A percentile compares a stretch with the other conserved stretches of the same genome.
These are phyloP conservation scores for Fusarium nodosum DNA, from an alignment of 2,329 filamentous ascomycete genomes.

Conservation along the genomic window DNA sequence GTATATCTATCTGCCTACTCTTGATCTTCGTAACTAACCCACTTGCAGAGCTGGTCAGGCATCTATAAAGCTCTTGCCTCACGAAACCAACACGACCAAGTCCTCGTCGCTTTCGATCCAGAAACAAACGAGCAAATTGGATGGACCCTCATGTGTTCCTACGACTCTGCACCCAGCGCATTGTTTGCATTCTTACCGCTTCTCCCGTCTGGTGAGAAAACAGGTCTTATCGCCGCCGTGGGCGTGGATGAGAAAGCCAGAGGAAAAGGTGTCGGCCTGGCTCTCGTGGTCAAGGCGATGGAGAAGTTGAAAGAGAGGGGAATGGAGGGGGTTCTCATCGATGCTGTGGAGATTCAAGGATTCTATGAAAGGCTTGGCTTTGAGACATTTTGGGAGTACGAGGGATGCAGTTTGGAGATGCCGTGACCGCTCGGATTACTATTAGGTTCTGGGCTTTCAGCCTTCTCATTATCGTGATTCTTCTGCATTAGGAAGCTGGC, in stretches of 20 bases:
- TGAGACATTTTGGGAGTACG: constrained; percentile 40
- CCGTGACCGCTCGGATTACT: neutral
- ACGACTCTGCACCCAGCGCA: neutral
- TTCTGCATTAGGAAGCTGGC: constrained; percentile 32
- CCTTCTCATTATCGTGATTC: too few species aligned
- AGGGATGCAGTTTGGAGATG: constrained; percentile 12
- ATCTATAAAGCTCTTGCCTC: constrained; percentile 38
- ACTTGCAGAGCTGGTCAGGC: constrained; percentile 29
- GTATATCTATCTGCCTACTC: neutral
- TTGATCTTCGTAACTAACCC: neutral
- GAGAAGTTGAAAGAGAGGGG: constrained; percentile 42
- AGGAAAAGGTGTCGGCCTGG: constrained; percentile 41
- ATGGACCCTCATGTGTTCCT: constrained; percentile 47
- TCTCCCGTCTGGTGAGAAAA: constrained; percentile 37
- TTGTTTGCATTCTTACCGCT: constrained; percentile 38
- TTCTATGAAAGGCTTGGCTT: constrained; percentile 46
- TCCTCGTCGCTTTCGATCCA: constrained; percentile 44
- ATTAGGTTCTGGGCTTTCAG: too few species aligned
- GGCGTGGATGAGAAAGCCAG: constrained; percentile 40
- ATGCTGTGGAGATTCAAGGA: constrained; percentile 38
- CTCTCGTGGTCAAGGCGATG: constrained; percentile 43
- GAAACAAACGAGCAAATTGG: constrained; percentile 46
- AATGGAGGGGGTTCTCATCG: constrained; percentile 39
- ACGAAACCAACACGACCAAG: constrained; percentile 36
- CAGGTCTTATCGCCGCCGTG: constrained; percentile 44